phyloP scores from a whole-genome alignment of 2,329 filamentous ascomycete genomes.

The Ophiocordyceps camponoti-saundersi region DNA sequence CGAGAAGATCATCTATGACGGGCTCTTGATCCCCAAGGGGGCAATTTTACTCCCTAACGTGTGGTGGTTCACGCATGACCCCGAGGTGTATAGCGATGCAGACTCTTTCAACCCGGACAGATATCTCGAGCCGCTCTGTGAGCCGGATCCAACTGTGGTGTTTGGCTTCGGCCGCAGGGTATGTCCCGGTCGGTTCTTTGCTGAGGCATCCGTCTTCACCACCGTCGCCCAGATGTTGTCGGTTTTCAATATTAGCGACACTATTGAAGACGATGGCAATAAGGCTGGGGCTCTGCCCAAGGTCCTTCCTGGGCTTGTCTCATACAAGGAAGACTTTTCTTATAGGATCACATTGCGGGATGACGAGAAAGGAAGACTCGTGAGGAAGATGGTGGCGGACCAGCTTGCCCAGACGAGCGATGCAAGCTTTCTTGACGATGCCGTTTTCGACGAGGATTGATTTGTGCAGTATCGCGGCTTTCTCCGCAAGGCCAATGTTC shows the following conservation, averaged over 20 bases:
- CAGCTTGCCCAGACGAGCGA: constrained; percentile 1
- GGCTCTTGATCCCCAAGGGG: constrained; percentile 11
- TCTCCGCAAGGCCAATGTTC: too few relatives aligned
- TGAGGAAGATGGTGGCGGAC: constrained; percentile 1
- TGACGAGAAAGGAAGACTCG: background rate
- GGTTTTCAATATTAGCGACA: constrained; percentile 8
- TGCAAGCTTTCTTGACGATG: background rate
- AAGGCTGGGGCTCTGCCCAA: constrained; percentile 10
- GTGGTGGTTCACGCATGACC: constrained; percentile 39
- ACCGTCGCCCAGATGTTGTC: constrained; percentile 24
- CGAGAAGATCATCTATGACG: constrained; percentile 9
- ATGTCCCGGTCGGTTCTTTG: constrained; percentile 17
- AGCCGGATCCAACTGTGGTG: constrained; percentile 11
- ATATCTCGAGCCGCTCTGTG: constrained; percentile 9
- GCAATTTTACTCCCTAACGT: constrained; percentile 8
- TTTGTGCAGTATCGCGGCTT: too few relatives aligned
- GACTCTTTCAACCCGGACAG: constrained; percentile 15
- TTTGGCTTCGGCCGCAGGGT: constrained; percentile 20
- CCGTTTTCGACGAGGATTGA: background rate
- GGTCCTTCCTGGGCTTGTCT: background rate
- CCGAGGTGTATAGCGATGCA: constrained; percentile 39
- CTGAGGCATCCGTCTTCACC: constrained; percentile 13
- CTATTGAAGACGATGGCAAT: constrained; percentile 15
- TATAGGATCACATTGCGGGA: background rate
- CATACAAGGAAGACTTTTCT: background rate